These are phyloP conservation scores for Nephromyces sp. DNA, from an alignment of 169 alveolate species.

Conservation along the genomic window DNA sequence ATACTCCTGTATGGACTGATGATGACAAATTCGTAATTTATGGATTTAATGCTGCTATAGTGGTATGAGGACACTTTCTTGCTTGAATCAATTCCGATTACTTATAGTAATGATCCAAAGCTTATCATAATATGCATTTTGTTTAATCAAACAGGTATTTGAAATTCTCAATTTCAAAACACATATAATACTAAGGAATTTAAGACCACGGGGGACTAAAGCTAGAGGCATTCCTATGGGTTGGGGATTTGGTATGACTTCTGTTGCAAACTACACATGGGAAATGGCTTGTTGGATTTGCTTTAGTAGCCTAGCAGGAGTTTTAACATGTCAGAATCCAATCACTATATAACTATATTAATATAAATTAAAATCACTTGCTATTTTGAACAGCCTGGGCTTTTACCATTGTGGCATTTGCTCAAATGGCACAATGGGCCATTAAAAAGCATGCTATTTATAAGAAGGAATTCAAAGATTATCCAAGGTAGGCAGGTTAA, in stretches of 20 bases:
- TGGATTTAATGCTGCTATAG: constrained; percentile 40
- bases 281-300: constrained; percentile 88
- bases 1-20: constrained; percentile 54
- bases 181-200: constrained; percentile 81
- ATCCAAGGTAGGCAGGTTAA: constrained; percentile 40
- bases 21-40: constrained; percentile 37
- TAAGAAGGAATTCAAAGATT: constrained; percentile 64
- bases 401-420: constrained; percentile 53
- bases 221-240: constrained; percentile 79
- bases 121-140: constrained; percentile 23
- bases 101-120: constrained; percentile 7
- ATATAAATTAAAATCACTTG: not conserved
- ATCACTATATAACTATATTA: not conserved
- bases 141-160: constrained; percentile 54
- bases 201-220: constrained; percentile 82
- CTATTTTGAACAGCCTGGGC: constrained; percentile 23
- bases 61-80: constrained; percentile 16
- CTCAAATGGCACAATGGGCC: constrained; percentile 81
- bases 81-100: not conserved
- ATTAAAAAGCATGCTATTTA: constrained; percentile 72
- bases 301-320: constrained; percentile 35
- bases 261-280: constrained; percentile 96
- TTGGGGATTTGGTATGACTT: constrained; percentile 87
- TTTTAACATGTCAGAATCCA: constrained; percentile 21
- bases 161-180: constrained; percentile 85